Evolutionary conservation across 805 yeast species (phyloP).

Genomic region (Candida endomychidarum): DNA sequence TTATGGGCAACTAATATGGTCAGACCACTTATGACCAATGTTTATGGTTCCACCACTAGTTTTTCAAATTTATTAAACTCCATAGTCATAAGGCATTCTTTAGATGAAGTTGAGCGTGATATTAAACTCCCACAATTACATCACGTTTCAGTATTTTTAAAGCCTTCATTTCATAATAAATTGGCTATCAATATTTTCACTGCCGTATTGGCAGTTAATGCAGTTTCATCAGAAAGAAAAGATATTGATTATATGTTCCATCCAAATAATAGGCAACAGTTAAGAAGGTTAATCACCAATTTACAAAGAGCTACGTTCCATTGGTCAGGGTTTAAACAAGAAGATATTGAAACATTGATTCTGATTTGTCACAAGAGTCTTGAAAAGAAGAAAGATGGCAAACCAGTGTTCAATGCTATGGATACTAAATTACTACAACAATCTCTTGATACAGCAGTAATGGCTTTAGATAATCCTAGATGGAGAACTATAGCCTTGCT

Average conservation of each 20-base stretch:
- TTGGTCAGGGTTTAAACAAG: conserved; percentile 70
- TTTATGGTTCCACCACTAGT: conserved; percentile 42
- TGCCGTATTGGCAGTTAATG: conserved; percentile 68
- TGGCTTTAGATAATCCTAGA: conserved; percentile 50
- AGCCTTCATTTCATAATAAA: conserved; percentile 63
- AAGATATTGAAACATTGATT: conserved; percentile 55
- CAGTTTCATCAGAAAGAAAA: conserved; percentile 67
- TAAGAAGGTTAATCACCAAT: conserved; percentile 58
- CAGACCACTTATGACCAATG: conserved; percentile 45
- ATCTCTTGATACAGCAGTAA: conserved; percentile 45
- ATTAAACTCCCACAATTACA: conserved; percentile 57
- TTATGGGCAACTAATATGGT: conserved; percentile 49
- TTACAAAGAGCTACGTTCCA: conserved; percentile 67
- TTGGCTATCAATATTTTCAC: conserved; percentile 62
- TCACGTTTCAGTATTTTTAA: conserved; percentile 57
- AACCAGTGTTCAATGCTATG: conserved; percentile 25
- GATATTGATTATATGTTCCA: conserved; percentile 74
- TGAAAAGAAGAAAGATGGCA: conserved; percentile 30
- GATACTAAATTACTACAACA: conserved; percentile 45
- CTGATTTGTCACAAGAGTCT: conserved; percentile 48
- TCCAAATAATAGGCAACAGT: conserved; percentile 51
- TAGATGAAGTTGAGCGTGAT: conserved; percentile 54
- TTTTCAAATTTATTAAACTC: conserved; percentile 43
- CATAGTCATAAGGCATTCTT: conserved; percentile 57
- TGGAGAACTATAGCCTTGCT: conserved; percentile 60